phyloP scores from a whole-genome alignment of 768 basidiomycete species.

The Auriscalpium orientale region DNA sequence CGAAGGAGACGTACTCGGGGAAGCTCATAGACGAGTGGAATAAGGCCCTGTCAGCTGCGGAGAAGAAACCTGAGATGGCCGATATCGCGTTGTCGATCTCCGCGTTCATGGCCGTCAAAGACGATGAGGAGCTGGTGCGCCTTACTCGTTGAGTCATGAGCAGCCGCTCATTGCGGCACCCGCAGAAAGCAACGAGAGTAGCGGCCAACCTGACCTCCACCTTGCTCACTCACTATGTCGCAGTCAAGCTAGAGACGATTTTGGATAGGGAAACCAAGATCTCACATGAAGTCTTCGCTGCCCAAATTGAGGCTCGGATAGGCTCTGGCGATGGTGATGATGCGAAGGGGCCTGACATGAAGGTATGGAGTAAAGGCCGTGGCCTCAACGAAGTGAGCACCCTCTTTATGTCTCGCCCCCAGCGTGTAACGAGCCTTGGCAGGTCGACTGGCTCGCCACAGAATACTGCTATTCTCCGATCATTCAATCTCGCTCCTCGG shows the following conservation, averaged over 20 bases:
- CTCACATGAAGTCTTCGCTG: conserved; percentile 78
- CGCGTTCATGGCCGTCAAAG: conserved; percentile 77
- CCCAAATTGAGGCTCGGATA: conserved; percentile 80
- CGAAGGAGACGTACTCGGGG: conserved; percentile 80
- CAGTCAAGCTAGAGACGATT: conserved; percentile 81
- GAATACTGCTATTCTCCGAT: conserved; percentile 96
- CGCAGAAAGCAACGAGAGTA: conserved; percentile 68
- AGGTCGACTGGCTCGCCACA: conserved; percentile 86
- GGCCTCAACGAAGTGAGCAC: conserved; percentile 63
- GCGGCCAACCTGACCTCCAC: conserved; percentile 80
- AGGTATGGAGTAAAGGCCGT: conserved; percentile 78
- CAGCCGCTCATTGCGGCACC: conserved; percentile 7
- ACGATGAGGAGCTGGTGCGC: conserved; percentile 84
- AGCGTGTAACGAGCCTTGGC: conserved; percentile 7
- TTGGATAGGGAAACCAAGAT: conserved; percentile 89
- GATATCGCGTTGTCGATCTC: conserved; percentile 78
- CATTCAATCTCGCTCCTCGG: conserved; percentile 86
- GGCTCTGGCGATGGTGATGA: conserved; percentile 76
- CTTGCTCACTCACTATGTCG: conserved; percentile 77
- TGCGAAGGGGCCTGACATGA: conserved; percentile 85
- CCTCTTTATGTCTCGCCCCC: not conserved
- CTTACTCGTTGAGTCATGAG: not conserved
- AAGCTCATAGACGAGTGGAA: conserved; percentile 88
- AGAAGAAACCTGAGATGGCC: conserved; percentile 60
- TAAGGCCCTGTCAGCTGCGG: conserved; percentile 44